Conservation (phyloP, 768 basidiomycete species). For the Gymnopilus junonius region DNA sequence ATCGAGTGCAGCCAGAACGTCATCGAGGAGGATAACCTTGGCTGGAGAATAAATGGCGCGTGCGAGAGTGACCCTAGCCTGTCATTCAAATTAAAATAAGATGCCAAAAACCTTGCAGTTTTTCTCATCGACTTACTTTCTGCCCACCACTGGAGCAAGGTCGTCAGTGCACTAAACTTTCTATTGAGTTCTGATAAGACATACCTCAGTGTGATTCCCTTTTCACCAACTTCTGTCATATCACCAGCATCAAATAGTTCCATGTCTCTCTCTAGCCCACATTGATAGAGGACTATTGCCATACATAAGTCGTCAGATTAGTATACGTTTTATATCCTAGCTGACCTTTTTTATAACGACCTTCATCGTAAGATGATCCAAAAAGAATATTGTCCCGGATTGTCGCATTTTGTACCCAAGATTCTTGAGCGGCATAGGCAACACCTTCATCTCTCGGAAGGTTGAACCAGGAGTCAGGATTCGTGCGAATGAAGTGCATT, state of each 20-base stretch:
- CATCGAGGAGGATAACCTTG: constrained; percentile 68
- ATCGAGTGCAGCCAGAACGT: constrained; percentile 69
- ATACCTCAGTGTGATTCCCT: constrained; percentile 12
- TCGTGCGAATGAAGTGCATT: constrained; percentile 59
- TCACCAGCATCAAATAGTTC: constrained; percentile 12
- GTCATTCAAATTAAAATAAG: constrained; percentile 13
- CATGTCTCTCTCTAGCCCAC: constrained; percentile 69
- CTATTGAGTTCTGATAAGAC: too few relatives aligned
- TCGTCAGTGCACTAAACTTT: too few relatives aligned
- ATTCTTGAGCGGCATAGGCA: constrained; percentile 80
- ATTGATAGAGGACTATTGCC: constrained; percentile 44
- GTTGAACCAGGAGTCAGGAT: constrained; percentile 61
- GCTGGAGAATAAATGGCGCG: constrained; percentile 55
- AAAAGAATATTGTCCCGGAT: constrained; percentile 83
- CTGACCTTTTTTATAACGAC: constrained; percentile 72
- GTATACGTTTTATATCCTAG: too few relatives aligned
- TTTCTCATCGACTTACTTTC: constrained; percentile 27
- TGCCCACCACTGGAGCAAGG: constrained; percentile 52
- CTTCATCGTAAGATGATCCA: constrained; percentile 72
- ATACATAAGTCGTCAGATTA: too few relatives aligned
- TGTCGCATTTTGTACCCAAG: constrained; percentile 82
- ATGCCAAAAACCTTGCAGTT: background rate
- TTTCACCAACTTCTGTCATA: constrained; percentile 13
- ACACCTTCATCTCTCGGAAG: constrained; percentile 69
- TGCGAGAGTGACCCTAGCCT: constrained; percentile 50